Conservation (phyloP, 2,329 filamentous ascomycete genomes). For the Fusarium globosum region DNA sequence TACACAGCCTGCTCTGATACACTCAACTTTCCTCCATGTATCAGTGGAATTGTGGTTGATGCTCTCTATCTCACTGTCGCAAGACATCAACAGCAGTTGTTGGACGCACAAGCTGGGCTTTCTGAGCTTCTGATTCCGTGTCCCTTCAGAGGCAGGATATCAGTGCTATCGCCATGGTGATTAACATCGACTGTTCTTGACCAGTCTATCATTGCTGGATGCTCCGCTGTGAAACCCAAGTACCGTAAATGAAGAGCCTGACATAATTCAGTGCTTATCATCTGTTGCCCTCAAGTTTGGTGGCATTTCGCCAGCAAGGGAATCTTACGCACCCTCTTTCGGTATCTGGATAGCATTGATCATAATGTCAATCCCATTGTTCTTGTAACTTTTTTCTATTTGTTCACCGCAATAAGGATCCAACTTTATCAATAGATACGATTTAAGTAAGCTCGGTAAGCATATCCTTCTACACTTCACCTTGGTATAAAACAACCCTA, state of each 20-base stretch:
- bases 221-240: neutral
- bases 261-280: no score
- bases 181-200: neutral
- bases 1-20: neutral
- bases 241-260: neutral
- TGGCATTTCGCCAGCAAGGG: neutral
- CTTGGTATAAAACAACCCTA: neutral
- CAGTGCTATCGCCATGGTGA: neutral
- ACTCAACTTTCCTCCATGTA: rapidly evolving
- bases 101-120: neutral
- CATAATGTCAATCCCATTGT: rapidly evolving
- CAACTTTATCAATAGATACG: neutral
- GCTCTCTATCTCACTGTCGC: neutral
- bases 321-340: neutral
- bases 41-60: no score
- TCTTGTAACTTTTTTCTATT: rapidly evolving
- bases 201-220: rapidly evolving
- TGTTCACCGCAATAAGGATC: rapidly evolving
- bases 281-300: no score
- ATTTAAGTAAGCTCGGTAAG: neutral
- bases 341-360: no score
- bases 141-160: rapidly evolving
- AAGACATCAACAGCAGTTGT: neutral
- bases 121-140: neutral
- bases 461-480: neutral